Evolutionary conservation across 768 basidiomycete genomes (phyloP), one percentile per base, ranked within the genome.

Genomic region (Boletus barrowsii): DNA sequence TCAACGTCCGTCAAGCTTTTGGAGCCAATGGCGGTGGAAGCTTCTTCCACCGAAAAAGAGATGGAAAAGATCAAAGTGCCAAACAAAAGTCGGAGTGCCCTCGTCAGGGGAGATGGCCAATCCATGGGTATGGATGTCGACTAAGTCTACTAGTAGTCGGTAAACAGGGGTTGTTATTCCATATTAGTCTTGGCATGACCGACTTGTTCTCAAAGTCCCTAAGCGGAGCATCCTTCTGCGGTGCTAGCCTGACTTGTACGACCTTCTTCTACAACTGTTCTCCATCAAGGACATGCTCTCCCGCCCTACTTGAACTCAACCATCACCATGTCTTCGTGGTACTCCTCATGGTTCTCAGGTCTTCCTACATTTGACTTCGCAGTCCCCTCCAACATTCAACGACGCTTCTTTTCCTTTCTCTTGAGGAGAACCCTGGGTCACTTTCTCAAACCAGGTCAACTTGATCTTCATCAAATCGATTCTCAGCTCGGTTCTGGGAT

Each of bases 91-190:
- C 80, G 76, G 63, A 88, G 81, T 67, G 89, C 88, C 37, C 81
- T 98, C 45, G 76, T 96, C 36, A 82, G 82, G 59, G 90, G 91
- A 56, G 90, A 90, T 54, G 90, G 91, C 14, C 87, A 83, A 29
- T 84, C 87, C 3, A 96, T 97, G 94, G 86, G 83, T 26, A 98
- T 97, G 94, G 88, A 89, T 44, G 72, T 91, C 64, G 88, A 91
- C 66, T 91, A 68, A n/a, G 22, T 22, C 22, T 22, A 22, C 22
- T 22, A 22, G 32, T 32, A 11, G 11, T 5, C 4, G 9, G 32
- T 32, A 42, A 33, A 58, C 36, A 68, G 66, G 64, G 60, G 66
- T 40, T 49, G 50, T 57, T 60, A 13, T 50, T 48, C 66, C 54
- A 45, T 44, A 55, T 65, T 51, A 51, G 64, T 66, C 29, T 26